phyloP scores from a whole-genome alignment of 2,329 filamentous ascomycete species.

The Exophiala viscosa region DNA sequence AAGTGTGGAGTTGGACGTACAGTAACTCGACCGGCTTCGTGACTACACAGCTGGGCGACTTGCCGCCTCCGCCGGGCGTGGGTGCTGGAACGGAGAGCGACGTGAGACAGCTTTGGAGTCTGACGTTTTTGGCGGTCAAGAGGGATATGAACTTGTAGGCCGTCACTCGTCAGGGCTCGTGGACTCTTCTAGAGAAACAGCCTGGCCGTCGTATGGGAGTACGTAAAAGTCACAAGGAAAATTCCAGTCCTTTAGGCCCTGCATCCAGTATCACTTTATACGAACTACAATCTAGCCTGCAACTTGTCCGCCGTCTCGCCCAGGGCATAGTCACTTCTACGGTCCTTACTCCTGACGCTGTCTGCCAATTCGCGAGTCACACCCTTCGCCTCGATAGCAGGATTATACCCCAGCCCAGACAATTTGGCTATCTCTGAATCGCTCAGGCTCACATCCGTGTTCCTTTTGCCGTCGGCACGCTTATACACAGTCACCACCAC shows the following conservation, averaged over 20 bases:
- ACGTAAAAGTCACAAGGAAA: too few relatives aligned
- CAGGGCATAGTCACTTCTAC: slow-evolving; percentile 68
- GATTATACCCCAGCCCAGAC: slow-evolving; percentile 81
- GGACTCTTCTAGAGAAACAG: too few relatives aligned
- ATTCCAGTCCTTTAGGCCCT: too few relatives aligned
- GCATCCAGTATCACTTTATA: too few relatives aligned
- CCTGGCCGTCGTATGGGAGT: too few relatives aligned
- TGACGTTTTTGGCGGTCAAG: slow-evolving; percentile 56
- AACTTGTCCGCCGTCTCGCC: slow-evolving; percentile 71
- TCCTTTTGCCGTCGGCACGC: slow-evolving; percentile 67
- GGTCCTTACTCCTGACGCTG: slow-evolving; percentile 66
- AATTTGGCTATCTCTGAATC: slow-evolving; percentile 61
- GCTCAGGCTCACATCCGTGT: slow-evolving; percentile 54
- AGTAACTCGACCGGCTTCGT: slow-evolving; percentile 42
- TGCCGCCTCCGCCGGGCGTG: slow-evolving; percentile 47
- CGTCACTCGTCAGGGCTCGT: too few relatives aligned
- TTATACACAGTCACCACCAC: slow-evolving; percentile 87
- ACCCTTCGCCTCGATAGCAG: slow-evolving; percentile 80
- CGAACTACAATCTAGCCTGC: slow-evolving; percentile 57
- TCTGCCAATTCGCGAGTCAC: slow-evolving; percentile 75
- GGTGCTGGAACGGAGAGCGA: slow-evolving; percentile 48
- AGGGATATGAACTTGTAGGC: slow-evolving; percentile 33
- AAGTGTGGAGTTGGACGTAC: slow-evolving; percentile 64
- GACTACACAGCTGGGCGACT: slow-evolving; percentile 49
- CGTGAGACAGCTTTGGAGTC: slow-evolving; percentile 56